Evolutionary conservation across 2,329 filamentous ascomycete genomes (phyloP).

Genomic region (Trichoderma atrobrunneum): DNA sequence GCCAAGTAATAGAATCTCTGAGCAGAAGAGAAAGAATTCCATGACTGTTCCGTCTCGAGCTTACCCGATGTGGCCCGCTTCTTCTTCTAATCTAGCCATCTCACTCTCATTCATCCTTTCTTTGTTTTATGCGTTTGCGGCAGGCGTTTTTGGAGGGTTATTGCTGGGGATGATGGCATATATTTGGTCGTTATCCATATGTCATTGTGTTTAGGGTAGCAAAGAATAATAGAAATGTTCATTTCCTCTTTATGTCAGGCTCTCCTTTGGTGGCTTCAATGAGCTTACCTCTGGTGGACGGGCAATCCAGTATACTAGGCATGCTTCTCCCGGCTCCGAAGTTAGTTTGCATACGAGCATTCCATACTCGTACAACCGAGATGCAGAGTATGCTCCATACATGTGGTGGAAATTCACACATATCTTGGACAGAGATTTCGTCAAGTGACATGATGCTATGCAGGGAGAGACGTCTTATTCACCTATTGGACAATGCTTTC

Average conservation of each 20-base stretch:
- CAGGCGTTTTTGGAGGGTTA: slow-evolving; percentile 3
- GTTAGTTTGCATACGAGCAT: no score
- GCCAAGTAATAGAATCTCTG: not conserved
- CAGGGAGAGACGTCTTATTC: not conserved
- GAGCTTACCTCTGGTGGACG: not conserved
- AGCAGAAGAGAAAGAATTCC: not conserved
- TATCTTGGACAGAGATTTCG: not conserved
- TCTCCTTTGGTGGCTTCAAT: not conserved
- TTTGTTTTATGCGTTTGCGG: not conserved
- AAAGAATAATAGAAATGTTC: slow-evolving; percentile 2
- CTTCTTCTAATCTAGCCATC: not conserved
- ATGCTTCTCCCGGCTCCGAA: not conserved
- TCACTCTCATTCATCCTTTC: not conserved
- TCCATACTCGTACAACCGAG: not conserved
- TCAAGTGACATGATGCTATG: not conserved
- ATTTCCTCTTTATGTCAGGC: not conserved
- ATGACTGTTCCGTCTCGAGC: not conserved
- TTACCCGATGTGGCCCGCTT: not conserved
- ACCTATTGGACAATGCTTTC: not conserved
- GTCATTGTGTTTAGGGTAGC: not conserved
- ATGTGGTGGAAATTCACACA: not conserved
- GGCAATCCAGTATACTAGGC: not conserved
- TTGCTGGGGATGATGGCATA: not conserved
- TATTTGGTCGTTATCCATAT: not conserved
- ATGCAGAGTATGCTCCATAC: not conserved